phyloP scores from a whole-genome alignment of 2,329 filamentous ascomycete species.

The Colletotrichum caudatum region DNA sequence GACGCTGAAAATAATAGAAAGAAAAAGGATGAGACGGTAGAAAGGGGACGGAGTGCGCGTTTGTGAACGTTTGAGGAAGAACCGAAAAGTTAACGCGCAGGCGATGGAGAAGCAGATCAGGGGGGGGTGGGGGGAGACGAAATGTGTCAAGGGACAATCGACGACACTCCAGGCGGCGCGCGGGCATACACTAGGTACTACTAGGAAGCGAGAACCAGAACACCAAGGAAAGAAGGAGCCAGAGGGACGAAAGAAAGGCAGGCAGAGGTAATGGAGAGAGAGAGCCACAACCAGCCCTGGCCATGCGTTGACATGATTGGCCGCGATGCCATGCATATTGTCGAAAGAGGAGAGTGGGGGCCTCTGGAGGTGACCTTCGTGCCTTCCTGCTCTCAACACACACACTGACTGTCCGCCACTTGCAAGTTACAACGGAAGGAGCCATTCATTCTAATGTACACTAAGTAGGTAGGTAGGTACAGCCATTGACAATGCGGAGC shows the following conservation, averaged over 20 bases:
- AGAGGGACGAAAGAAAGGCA: not conserved
- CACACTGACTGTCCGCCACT: not conserved
- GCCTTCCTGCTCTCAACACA: not conserved
- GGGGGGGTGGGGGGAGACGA: not conserved
- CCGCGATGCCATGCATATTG: slow-evolving; percentile 13
- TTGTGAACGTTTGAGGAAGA: not conserved
- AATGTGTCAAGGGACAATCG: slow-evolving; percentile 4
- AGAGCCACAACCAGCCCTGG: not conserved
- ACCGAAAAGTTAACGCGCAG: slow-evolving; percentile 10
- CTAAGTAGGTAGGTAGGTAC: not conserved
- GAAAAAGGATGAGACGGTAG: not conserved
- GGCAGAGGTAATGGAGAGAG: no score
- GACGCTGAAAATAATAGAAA: not conserved
- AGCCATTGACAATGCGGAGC: not conserved
- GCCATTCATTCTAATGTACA: not conserved
- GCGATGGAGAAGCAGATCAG: slow-evolving; percentile 17
- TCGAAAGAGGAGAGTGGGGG: slow-evolving; percentile 39
- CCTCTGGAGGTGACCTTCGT: slow-evolving; percentile 5
- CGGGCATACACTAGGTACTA: not conserved
- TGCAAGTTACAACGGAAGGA: not conserved
- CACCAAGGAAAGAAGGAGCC: not conserved
- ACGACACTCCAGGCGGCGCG: slow-evolving; percentile 4
- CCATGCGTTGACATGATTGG: slow-evolving; percentile 13
- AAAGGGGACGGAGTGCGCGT: not conserved
- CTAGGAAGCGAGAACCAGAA: not conserved